Conservation (phyloP, 2,329 filamentous ascomycete species). For the Beauveria caledonica region DNA sequence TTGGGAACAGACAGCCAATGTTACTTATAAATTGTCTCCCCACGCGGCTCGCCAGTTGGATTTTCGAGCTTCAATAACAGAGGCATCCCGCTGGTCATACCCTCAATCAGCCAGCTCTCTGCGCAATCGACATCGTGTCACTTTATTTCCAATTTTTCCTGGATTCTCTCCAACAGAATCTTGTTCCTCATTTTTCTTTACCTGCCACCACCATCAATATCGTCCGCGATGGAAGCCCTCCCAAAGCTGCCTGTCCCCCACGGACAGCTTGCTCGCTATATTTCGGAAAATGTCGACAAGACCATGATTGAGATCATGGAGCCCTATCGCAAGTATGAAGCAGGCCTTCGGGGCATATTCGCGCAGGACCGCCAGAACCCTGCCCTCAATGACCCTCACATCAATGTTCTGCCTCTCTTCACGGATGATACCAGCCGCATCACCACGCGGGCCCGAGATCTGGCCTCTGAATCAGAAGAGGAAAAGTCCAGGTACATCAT, state of each 20-base stretch:
- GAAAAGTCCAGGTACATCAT: constrained; percentile 63
- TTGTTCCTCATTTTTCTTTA: background rate
- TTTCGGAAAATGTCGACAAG: constrained; percentile 44
- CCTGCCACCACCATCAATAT: background rate
- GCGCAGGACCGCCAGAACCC: constrained; percentile 58
- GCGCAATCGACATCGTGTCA: background rate
- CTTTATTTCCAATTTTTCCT: background rate
- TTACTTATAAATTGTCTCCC: background rate
- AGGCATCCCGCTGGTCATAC: background rate
- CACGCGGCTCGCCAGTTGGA: background rate
- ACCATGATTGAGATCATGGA: constrained; percentile 50
- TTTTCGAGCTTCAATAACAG: background rate
- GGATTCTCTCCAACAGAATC: background rate
- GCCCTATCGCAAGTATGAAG: constrained; percentile 62
- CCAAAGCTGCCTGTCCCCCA: constrained; percentile 40
- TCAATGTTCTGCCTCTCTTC: constrained; percentile 63
- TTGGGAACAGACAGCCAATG: background rate
- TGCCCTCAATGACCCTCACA: constrained; percentile 43
- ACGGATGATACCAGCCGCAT: constrained; percentile 46
- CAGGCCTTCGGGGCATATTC: constrained; percentile 56
- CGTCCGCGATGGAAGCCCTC: constrained; percentile 24
- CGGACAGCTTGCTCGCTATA: constrained; percentile 40
- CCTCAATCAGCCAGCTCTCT: background rate
- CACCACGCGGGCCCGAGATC: constrained; percentile 53
- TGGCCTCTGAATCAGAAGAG: constrained; percentile 47